A percentile compares a stretch with the other conserved stretches of the same genome.
Evolutionary conservation across 306 rosid species (phyloP).

Genomic region (Fragaria ananassa): DNA sequence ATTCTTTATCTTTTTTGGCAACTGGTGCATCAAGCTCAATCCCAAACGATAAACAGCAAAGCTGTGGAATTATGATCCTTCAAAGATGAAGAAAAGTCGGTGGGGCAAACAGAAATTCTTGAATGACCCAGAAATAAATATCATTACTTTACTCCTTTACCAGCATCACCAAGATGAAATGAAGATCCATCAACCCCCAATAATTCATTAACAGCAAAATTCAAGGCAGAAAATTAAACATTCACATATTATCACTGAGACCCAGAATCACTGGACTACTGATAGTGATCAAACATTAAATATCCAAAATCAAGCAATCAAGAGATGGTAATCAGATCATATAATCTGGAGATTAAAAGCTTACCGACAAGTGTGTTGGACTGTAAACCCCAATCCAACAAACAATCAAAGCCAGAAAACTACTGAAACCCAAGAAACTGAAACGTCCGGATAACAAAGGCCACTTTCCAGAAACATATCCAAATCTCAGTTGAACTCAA

Average conservation of each 20-base stretch:
- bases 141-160: constrained; percentile 10
- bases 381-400: constrained; percentile 2
- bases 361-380: constrained; percentile 6
- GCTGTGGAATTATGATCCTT: constrained; percentile 17
- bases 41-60: background rate
- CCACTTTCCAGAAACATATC: constrained; percentile 18
- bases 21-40: background rate
- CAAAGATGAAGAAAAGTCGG: background rate
- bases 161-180: background rate
- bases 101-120: background rate
- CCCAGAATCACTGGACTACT: background rate
- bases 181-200: constrained; percentile 18
- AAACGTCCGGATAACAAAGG: background rate
- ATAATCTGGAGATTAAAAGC: background rate
- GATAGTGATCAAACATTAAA: constrained; percentile 6
- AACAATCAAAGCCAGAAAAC: background rate
- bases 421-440: constrained; percentile 7
- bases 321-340: background rate
- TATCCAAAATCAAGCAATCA: constrained; percentile 33
- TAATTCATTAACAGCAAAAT: constrained; percentile 22
- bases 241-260: too few relatives aligned
- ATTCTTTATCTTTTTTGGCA: too few relatives aligned
- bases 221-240: constrained; percentile 2
- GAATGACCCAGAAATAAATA: constrained; percentile 17
- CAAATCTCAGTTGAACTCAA: constrained; percentile 14